These are phyloP conservation scores for Pseudogymnoascus sp. DNA, from an alignment of 2,329 filamentous ascomycete genomes.

Conservation along the genomic window DNA sequence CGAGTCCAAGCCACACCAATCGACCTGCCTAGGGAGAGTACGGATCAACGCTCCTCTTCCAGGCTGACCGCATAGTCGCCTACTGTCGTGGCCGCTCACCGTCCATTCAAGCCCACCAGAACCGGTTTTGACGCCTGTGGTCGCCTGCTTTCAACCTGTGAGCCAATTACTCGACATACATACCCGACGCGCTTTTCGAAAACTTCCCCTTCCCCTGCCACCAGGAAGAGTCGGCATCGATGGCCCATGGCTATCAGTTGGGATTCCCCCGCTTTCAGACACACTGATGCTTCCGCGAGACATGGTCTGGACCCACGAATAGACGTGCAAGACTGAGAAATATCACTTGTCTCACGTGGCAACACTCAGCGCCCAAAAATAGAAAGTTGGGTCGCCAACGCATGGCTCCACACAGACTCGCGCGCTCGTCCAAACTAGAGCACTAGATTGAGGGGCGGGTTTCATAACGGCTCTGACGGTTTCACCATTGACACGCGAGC, in stretches of 20 bases:
- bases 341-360: not conserved
- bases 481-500: slow-evolving; percentile 4
- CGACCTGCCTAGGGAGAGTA: not conserved
- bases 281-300: not conserved
- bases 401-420: not conserved
- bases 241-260: not conserved
- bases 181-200: not conserved
- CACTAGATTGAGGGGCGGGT: not conserved
- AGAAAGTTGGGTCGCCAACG: not conserved
- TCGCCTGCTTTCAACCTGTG: not conserved
- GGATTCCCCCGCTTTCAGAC: not conserved
- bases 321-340: not conserved
- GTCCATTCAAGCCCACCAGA: slow-evolving; percentile 4
- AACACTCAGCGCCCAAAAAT: slow-evolving; percentile 1
- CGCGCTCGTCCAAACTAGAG: not conserved
- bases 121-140: slow-evolving; percentile 3
- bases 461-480: not conserved
- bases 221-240: not conserved
- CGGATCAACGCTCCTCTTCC: not conserved
- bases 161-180: not conserved
- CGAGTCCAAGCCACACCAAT: not conserved
- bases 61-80: not conserved
- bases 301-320: not conserved
- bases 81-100: not conserved
- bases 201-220: not conserved